Percentiles rank a stretch among this genome's conserved stretches.
phyloP scores from a whole-genome alignment of 2,329 filamentous ascomycete species.

The Pseudocercospora macadamiae region DNA sequence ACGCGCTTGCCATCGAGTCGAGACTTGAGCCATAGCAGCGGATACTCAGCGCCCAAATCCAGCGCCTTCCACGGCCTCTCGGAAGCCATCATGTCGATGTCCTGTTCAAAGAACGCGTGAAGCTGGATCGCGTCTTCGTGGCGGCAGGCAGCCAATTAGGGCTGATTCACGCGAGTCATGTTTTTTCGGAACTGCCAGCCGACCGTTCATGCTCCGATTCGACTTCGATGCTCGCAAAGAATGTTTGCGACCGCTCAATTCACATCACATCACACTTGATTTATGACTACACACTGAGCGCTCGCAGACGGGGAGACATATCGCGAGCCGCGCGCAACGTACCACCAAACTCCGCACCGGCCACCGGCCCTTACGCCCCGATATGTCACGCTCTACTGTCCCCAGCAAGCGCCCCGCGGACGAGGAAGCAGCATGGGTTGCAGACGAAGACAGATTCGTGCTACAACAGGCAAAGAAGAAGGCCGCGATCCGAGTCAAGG shows the following conservation, averaged over 20 bases:
- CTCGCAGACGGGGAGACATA: neutral
- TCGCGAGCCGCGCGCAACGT: constrained; percentile 16
- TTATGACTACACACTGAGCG: neutral
- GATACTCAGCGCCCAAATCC: constrained; percentile 42
- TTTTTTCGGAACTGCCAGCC: neutral
- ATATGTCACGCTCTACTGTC: constrained; percentile 39
- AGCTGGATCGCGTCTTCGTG: neutral
- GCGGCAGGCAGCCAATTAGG: too few species aligned
- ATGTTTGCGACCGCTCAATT: constrained; percentile 12
- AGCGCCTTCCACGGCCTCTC: constrained; percentile 26
- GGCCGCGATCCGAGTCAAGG: constrained; percentile 89
- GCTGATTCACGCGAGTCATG: neutral
- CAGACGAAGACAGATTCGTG: constrained; percentile 94
- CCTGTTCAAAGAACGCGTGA: neutral
- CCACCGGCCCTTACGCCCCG: neutral
- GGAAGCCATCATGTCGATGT: neutral
- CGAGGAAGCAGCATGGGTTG: constrained; percentile 70
- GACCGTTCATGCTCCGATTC: neutral
- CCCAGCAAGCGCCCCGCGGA: constrained; percentile 48
- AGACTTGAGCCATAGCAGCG: constrained; percentile 65
- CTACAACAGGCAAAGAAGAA: constrained; percentile 98
- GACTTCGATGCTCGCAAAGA: neutral
- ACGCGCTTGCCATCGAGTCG: constrained; percentile 62
- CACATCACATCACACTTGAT: neutral
- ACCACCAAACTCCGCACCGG: constrained; percentile 8